Evolutionary conservation across 23 red algal species (phyloP).

Genomic region (Gracilaria vermiculophylla): DNA sequence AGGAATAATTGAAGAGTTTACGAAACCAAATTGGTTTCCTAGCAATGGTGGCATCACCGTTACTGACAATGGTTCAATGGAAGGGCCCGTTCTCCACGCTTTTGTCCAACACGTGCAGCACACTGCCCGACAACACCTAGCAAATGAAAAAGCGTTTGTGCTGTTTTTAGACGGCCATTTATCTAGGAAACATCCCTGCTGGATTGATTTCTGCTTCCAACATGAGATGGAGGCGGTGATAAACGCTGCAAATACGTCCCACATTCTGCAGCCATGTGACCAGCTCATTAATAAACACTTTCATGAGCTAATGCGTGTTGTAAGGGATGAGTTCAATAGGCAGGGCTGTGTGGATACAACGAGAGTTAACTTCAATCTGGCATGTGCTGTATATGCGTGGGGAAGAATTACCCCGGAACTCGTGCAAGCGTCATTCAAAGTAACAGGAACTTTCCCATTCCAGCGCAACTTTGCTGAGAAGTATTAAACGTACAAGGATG

Average conservation of each 20-base stretch:
- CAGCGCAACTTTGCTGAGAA: not conserved
- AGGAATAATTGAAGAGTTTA: not conserved
- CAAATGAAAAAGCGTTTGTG: not conserved
- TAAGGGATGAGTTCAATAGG: conserved; percentile 5
- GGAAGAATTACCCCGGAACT: not conserved
- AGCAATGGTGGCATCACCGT: not conserved
- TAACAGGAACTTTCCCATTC: conserved; percentile 29
- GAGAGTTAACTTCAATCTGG: conserved; percentile 4
- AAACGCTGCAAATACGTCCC: not conserved
- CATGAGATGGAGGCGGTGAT: not conserved
- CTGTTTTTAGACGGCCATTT: conserved; percentile 15
- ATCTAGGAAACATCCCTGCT: conserved; percentile 15
- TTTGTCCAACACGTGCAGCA: conserved; percentile 31
- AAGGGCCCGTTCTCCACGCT: not conserved
- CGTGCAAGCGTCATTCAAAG: not conserved
- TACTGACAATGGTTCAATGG: conserved; percentile 3
- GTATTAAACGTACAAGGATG: not conserved
- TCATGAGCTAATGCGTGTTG: not conserved
- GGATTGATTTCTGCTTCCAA: conserved; percentile 1
- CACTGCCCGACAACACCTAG: not conserved
- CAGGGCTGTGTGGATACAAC: not conserved
- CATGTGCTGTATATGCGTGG: not conserved
- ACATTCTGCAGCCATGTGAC: conserved; percentile 39
- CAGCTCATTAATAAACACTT: conserved; percentile 23
- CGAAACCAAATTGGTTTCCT: conserved; percentile 17